Evolutionary conservation across 163 green algal genomes (phyloP).

Genomic region (Botryococcus braunii): DNA sequence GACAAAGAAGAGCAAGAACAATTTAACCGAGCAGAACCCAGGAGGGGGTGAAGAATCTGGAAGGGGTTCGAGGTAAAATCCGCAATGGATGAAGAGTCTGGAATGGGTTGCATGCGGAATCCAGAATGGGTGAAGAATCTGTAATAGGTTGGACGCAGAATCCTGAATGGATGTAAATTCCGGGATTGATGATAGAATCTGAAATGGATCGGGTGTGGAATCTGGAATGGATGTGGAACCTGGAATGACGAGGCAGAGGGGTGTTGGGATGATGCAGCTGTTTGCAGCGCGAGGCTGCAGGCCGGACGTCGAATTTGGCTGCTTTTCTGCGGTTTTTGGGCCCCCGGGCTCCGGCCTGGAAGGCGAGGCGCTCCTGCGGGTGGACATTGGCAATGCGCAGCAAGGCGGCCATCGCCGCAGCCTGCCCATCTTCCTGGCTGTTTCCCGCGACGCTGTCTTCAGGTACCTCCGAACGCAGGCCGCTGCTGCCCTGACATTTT

Average conservation of each 20-base stretch:
- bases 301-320: constrained; percentile 51
- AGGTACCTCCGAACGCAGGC: too few relatives aligned
- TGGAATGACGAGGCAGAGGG: too few relatives aligned
- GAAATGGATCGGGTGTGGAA: background rate
- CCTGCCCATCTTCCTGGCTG: background rate
- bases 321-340: constrained; percentile 34
- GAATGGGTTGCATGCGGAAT: background rate
- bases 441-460: background rate
- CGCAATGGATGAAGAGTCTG: too few relatives aligned
- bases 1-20: too few relatives aligned
- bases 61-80: too few relatives aligned
- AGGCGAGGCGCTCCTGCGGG: constrained; percentile 30
- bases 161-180: too few relatives aligned
- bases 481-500: too few relatives aligned
- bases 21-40: too few relatives aligned
- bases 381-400: constrained; percentile 25
- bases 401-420: background rate
- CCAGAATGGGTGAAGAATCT: background rate
- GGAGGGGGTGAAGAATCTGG: too few relatives aligned
- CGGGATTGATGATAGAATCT: background rate
- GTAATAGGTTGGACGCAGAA: background rate
- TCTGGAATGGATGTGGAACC: background rate
- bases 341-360: constrained; percentile 9
- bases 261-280: too few relatives aligned
- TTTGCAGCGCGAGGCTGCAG: constrained; percentile 17